Evolutionary conservation across 2,329 filamentous ascomycete genomes (phyloP), one percentile per base, ranked within the genome.

Genomic region (Penicillium sp.): DNA sequence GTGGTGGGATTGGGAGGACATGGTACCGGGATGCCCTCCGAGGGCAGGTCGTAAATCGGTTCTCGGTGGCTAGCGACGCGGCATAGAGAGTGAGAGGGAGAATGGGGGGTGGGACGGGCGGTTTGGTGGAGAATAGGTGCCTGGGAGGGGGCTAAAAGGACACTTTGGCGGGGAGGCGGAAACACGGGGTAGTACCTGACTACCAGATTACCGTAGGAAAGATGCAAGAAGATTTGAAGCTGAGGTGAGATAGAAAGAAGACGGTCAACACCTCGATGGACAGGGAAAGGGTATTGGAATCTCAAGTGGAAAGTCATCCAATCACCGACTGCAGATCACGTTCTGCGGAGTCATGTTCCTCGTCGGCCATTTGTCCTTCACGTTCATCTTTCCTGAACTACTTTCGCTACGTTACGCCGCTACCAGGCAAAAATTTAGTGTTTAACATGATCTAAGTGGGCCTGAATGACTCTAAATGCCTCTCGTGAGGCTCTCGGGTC

Each of bases 1-100:
- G 47, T 67, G 67, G 53, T 66, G 57, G 57, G 67, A 45, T 40
- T 68, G 69, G 35, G 68, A 63, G 55, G 70, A 69, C 71, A 74
- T 73, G 58, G 55, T 66, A 23, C 55, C 53, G 59, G 56, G 34
- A 47, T 57, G 57, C 65, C 69, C 69, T 67, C 58, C 58, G 57
- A 59, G 64, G 64, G 67, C 59, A 60, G 52, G 55, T 56, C 49
- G 53, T 52, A 50, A 56, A 50, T 27, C 30, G 51, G 27, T 16
- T 46, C 38, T 55, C 41, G 40, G 34, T 49, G 51, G 39, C 57
- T 64, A 64, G 59, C 50, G 61, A 55, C 43, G 49, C 62, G 57
- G 62, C 62, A 65, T 64, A 65, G 55, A 47, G 53, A 51, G 57
- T 41, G 26, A 51, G 47, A 58, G 43, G 51, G 47, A 47, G 52